Evolutionary conservation across 441 rosid genomes (phyloP).

Genomic region (Erysimum cheiri): DNA sequence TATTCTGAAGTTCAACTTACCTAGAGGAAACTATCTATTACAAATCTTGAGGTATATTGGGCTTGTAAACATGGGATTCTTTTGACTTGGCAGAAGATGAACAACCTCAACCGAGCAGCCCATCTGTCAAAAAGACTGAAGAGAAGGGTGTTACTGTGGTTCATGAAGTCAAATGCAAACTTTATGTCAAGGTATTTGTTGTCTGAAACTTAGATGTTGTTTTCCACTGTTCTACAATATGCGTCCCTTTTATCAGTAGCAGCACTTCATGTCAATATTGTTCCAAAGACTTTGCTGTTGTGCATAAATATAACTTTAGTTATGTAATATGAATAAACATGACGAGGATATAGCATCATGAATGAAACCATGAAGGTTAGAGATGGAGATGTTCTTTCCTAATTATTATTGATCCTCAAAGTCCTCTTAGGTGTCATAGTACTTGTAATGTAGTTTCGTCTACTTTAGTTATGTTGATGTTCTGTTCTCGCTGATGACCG

Average conservation of each 20-base stretch:
- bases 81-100: conserved; percentile 59
- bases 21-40: conserved; percentile 4
- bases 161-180: conserved; percentile 97
- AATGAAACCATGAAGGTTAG: background rate
- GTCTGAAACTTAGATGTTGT: conserved; percentile 11
- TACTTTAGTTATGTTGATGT: conserved; percentile 1
- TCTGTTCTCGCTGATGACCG: conserved; percentile 11
- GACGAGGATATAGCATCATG: background rate
- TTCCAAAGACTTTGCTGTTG: background rate
- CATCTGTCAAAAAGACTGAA: conserved; percentile 87
- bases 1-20: conserved; percentile 21
- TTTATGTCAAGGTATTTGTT: conserved; percentile 82
- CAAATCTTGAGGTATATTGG: conserved; percentile 24
- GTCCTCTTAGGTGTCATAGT: conserved; percentile 17
- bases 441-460: background rate
- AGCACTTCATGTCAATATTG: background rate
- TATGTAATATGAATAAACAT: background rate
- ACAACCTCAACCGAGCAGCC: conserved; percentile 83
- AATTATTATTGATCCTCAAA: background rate
- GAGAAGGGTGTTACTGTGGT: conserved; percentile 80
- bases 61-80: conserved; percentile 6
- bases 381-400: background rate
- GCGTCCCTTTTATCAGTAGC: background rate
- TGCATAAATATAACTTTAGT: background rate
- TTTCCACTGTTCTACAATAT: background rate